phyloP scores from a whole-genome alignment of 2,329 filamentous ascomycete genomes.

The Ilyonectria robusta region DNA sequence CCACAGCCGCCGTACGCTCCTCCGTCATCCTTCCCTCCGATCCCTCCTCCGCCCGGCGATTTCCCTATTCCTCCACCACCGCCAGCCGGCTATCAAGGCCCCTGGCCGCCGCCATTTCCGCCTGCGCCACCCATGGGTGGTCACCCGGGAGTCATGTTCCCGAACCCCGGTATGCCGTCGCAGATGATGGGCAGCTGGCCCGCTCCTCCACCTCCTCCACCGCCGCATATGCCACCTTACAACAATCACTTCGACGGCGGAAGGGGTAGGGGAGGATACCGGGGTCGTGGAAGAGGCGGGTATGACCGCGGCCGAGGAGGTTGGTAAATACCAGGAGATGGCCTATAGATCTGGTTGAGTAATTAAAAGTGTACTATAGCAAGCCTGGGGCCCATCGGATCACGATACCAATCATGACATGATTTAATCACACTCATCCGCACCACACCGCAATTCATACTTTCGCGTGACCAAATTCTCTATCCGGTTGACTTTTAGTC shows the following conservation, averaged over 20 bases:
- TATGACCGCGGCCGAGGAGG: conserved; percentile 52
- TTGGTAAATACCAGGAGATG: conserved; percentile 24
- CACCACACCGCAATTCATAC: conserved; percentile 10
- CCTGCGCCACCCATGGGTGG: conserved; percentile 48
- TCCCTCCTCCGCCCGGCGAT: conserved; percentile 43
- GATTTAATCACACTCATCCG: conserved; percentile 5
- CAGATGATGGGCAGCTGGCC: conserved; percentile 49
- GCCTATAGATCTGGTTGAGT: too few species aligned
- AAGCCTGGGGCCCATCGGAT: conserved; percentile 9
- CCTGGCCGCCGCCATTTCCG: conserved; percentile 59
- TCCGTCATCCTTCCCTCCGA: conserved; percentile 38
- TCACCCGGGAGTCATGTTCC: conserved; percentile 46
- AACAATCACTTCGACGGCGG: conserved; percentile 44
- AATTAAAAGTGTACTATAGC: conserved; percentile 18
- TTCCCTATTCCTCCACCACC: conserved; percentile 55
- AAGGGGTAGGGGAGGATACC: conserved; percentile 43
- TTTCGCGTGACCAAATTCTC: conserved; percentile 33
- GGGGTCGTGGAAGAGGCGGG: conserved; percentile 50
- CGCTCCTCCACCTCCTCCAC: conserved; percentile 39
- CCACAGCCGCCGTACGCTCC: conserved; percentile 43
- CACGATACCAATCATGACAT: background rate
- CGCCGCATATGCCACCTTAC: conserved; percentile 36
- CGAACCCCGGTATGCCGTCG: conserved; percentile 45
- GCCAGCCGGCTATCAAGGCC: conserved; percentile 56
- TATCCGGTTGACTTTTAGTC: conserved; percentile 49